Base-by-base conservation (phyloP, 352 stramenopile species). In the Globisporangium spiculum region DNA sequence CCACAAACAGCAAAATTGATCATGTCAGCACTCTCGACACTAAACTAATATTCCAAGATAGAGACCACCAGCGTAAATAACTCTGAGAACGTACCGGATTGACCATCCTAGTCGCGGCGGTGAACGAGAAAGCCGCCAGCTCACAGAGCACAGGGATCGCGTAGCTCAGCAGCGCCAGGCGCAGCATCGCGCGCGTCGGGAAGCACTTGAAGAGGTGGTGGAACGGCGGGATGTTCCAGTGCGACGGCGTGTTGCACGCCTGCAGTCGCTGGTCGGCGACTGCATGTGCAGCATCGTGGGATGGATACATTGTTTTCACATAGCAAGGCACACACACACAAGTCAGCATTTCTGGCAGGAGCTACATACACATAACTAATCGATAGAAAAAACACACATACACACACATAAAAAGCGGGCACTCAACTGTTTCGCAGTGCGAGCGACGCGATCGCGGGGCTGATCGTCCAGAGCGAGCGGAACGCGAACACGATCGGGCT, bases 201-300 rank as follows among this genome's bases (percentile, higher is more conserved):
- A 88, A 94, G 74, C 85, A 93, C 73, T 79, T 87, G 79, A 96
- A 94, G 32, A 96, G 71, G 24, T 96, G 83, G 55, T 84, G 76
- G 57, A 92, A 83, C 53, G 86, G 88, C 36, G 86, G 86, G 30
- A 96, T 93, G 56, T 93, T 93, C 86, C 86, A 94, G 44, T 93
- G 83, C 10, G 88, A 76, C 48, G 87, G 84, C 4, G 85, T 93
- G 71, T 94, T 92, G 65, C 86, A 94, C 0, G 86, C 86, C 53
- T 89, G 80, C 0, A 94, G 71, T 26, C 86, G 80, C 61, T 80
- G 72, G 59, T 90, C 83, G 1, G 86, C 85, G 66, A 93, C 84
- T 92, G 30, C 0, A 32, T 32, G 9, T 4, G 64, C 20, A 67
- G 22, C 22, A 74, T 36, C 4, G 32, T 38, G 4, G 61, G 46